Percentiles rank a stretch among this genome's conserved stretches.
phyloP scores from a whole-genome alignment of 192 early-diverging fungal genomes.

The Backusella tuberculispora region DNA sequence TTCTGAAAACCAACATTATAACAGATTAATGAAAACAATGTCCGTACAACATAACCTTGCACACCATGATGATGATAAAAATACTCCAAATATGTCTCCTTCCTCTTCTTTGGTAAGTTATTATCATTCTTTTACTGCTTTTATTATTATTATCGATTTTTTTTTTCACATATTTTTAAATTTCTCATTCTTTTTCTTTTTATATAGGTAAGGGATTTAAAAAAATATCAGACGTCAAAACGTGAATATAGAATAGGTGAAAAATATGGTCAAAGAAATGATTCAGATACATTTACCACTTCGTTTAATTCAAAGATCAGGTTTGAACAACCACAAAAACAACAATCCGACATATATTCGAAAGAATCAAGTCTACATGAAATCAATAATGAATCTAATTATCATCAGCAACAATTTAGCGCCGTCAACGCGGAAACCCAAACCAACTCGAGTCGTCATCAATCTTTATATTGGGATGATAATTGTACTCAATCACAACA shows the following conservation, averaged over 20 bases:
- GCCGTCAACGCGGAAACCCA: neutral
- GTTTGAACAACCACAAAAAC: neutral
- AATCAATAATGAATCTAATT: neutral
- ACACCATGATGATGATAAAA: neutral
- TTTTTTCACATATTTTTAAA: too few relatives aligned
- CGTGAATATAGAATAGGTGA: neutral
- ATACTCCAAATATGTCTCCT: neutral
- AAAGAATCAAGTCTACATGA: too few relatives aligned
- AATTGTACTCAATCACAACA: conserved; percentile 12
- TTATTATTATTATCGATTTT: neutral
- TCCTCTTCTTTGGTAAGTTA: neutral
- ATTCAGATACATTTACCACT: neutral
- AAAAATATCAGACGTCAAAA: neutral
- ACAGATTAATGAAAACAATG: conserved; percentile 15
- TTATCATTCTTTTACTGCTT: neutral
- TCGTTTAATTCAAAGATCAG: neutral
- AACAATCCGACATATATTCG: neutral
- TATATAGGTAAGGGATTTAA: neutral
- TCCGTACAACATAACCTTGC: conserved; percentile 10
- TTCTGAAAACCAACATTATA: conserved; percentile 1
- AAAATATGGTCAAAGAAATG: neutral
- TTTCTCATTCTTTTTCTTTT: neutral
- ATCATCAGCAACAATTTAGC: neutral
- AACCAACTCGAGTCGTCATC: neutral
- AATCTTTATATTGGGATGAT: conserved; percentile 7